A percentile compares a stretch with the other conserved stretches of the same genome.
Evolutionary conservation across 306 rosid genomes (phyloP).

Genomic region (Casuarina glauca): DNA sequence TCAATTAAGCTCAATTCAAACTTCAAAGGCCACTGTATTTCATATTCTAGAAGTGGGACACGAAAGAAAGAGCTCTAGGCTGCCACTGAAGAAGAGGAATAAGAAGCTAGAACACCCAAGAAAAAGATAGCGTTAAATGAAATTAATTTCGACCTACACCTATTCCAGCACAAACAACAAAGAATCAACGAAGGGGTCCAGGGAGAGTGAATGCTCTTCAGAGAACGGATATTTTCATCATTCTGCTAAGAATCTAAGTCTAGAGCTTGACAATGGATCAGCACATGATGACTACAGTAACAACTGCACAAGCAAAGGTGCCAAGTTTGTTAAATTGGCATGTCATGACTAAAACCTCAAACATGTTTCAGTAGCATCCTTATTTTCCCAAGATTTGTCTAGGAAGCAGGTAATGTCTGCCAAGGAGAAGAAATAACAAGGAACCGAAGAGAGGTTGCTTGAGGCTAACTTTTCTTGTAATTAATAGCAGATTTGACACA

Average conservation of each 20-base stretch:
- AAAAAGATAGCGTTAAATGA: not conserved
- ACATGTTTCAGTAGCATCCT: not conserved
- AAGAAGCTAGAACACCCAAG: not conserved
- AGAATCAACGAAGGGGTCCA: not conserved
- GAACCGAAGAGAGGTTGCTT: not conserved
- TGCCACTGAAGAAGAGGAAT: not conserved
- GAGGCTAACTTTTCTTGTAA: not conserved
- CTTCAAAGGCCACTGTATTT: not conserved
- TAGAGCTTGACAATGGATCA: not conserved
- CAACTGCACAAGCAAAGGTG: not conserved
- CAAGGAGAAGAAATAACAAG: not conserved
- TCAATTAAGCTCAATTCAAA: slow-evolving; percentile 7
- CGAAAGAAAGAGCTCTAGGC: not conserved
- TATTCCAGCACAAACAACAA: not conserved
- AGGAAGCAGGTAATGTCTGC: not conserved
- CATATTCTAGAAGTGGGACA: not conserved
- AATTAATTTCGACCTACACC: not conserved
- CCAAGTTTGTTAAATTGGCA: not conserved
- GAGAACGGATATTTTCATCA: not conserved
- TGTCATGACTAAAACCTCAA: not conserved
- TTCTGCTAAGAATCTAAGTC: slow-evolving; percentile 12
- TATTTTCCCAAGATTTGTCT: not conserved
- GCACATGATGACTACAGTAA: not conserved
- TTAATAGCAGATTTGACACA: not conserved
- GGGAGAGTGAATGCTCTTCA: not conserved